Percentiles rank a stretch among this genome's conserved stretches.
These are phyloP conservation scores for Prunus mume DNA, from an alignment of 306 rosid genomes.

Conservation along the genomic window DNA sequence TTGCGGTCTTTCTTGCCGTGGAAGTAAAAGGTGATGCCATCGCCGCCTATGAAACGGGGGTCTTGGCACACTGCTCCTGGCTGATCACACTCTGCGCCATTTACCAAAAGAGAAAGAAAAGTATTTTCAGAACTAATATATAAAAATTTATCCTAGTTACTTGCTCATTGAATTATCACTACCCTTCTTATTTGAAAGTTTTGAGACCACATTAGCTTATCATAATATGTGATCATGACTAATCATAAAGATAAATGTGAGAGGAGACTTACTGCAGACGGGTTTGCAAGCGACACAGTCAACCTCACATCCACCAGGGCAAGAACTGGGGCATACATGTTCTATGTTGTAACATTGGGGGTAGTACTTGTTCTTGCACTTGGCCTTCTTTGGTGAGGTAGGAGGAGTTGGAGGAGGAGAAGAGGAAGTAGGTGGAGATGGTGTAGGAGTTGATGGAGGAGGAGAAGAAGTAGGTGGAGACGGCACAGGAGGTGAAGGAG, in stretches of 20 bases:
- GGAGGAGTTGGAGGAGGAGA: conserved; percentile 10
- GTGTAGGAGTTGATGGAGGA: neutral
- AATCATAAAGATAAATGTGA: neutral
- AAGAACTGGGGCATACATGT: conserved; percentile 48
- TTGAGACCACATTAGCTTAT: neutral
- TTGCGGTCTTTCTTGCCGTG: conserved; percentile 36
- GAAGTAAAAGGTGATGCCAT: conserved; percentile 29
- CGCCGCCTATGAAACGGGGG: conserved; percentile 42
- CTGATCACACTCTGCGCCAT: conserved; percentile 30
- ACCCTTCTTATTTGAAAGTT: neutral
- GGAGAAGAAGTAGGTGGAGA: neutral
- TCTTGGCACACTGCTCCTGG: conserved; percentile 47
- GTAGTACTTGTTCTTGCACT: conserved; percentile 40
- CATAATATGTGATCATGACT: neutral
- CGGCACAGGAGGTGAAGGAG: neutral
- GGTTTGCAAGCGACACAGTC: conserved; percentile 65
- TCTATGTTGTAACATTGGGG: conserved; percentile 40
- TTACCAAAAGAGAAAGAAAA: neutral
- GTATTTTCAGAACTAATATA: neutral
- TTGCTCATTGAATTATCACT: neutral
- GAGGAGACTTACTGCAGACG: conserved; percentile 52
- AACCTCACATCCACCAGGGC: conserved; percentile 54
- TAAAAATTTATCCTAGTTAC: too few relatives aligned
- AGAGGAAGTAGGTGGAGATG: conserved; percentile 7
- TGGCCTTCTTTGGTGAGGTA: conserved; percentile 27